These are phyloP conservation scores for Rauvolfia tetraphylla DNA, from an alignment of 257 asterid genomes.

Conservation along the genomic window DNA sequence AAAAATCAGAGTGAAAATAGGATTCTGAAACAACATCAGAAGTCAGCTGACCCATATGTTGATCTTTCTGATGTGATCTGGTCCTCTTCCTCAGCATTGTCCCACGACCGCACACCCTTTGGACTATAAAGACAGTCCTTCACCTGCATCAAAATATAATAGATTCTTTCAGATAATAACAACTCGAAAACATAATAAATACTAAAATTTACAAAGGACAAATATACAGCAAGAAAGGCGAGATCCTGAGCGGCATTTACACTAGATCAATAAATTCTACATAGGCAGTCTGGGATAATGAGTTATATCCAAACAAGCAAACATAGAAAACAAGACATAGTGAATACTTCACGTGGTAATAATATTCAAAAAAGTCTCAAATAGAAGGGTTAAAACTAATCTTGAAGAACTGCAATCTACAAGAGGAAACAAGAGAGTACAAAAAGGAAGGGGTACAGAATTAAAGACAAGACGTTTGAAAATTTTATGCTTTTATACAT, in stretches of 20 bases:
- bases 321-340: neutral
- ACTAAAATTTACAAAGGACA: neutral
- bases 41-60: slow-evolving; percentile 47
- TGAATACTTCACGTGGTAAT: neutral
- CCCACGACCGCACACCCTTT: slow-evolving; percentile 22
- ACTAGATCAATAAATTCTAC: slow-evolving; percentile 7
- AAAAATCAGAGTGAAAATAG: slow-evolving; percentile 42
- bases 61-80: slow-evolving; percentile 64
- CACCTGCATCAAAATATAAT: slow-evolving; percentile 24
- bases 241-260: slow-evolving; percentile 29
- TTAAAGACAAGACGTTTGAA: neutral
- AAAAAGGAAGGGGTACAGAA: neutral
- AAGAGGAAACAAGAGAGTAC: neutral
- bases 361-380: neutral
- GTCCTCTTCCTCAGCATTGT: slow-evolving; percentile 72
- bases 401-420: neutral
- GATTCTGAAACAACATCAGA: slow-evolving; percentile 53
- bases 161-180: slow-evolving; percentile 11
- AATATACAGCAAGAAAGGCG: slow-evolving; percentile 7
- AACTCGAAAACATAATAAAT: neutral
- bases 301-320: slow-evolving; percentile 5
- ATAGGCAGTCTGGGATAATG: slow-evolving; percentile 6
- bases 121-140: slow-evolving; percentile 14
- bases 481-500: neutral
- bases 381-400: neutral